Conservation (phyloP, 306 rosid species). For the Begonia peltatifolia region DNA sequence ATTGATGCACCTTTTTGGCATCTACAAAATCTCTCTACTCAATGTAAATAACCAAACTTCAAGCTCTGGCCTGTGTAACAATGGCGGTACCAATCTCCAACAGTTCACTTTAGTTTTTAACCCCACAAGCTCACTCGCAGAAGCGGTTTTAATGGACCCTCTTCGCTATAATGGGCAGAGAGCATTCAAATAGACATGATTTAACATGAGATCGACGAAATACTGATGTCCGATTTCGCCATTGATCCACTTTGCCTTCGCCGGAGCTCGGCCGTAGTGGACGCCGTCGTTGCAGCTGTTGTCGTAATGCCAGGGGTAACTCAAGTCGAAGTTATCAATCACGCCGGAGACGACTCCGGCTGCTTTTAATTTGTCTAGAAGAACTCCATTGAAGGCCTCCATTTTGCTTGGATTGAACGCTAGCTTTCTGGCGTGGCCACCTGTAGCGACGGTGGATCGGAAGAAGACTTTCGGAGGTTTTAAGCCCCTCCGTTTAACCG, state of each 20-base stretch:
- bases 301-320: slow-evolving; percentile 85
- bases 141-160: not conserved
- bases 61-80: not conserved
- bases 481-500: slow-evolving; percentile 46
- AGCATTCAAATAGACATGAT: slow-evolving; percentile 70
- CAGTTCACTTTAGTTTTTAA: slow-evolving; percentile 6
- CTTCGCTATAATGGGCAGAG: slow-evolving; percentile 24
- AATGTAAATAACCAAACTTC: not conserved
- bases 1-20: not conserved
- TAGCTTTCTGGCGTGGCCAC: slow-evolving; percentile 62
- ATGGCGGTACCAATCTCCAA: not conserved
- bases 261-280: slow-evolving; percentile 79
- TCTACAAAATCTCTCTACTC: slow-evolving; percentile 2
- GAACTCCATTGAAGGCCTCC: slow-evolving; percentile 66
- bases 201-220: slow-evolving; percentile 80
- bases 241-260: slow-evolving; percentile 68
- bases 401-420: slow-evolving; percentile 75
- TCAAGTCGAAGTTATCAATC: slow-evolving; percentile 76
- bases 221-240: slow-evolving; percentile 82
- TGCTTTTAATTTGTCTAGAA: slow-evolving; percentile 48
- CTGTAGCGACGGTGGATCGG: slow-evolving; percentile 72
- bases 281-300: slow-evolving; percentile 81
- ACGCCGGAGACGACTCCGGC: slow-evolving; percentile 54
- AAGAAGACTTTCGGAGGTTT: slow-evolving; percentile 47
- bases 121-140: not conserved